Conservation (phyloP, 495 filamentous ascomycete genomes). For the Aspergillus nidulans region DNA sequence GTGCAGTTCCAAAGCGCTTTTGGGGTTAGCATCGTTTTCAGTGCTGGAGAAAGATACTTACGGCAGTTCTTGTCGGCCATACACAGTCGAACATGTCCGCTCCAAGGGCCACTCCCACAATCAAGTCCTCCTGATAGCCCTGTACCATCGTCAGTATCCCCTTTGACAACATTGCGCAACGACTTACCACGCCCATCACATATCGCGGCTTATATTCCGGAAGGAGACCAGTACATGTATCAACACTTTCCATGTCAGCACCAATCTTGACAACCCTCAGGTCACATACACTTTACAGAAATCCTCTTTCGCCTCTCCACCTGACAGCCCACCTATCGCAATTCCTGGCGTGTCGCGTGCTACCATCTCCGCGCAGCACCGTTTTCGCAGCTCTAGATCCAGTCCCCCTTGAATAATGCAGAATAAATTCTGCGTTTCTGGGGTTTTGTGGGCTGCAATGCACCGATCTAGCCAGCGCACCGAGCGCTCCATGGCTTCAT, state of each 20-base stretch:
- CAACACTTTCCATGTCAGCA: constrained; percentile 53
- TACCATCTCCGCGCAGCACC: constrained; percentile 89
- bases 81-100: constrained; percentile 99
- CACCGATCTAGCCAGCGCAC: constrained; percentile 99
- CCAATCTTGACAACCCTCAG: background rate
- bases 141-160: constrained; percentile 23
- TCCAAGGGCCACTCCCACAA: constrained; percentile 86
- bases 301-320: constrained; percentile 69
- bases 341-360: constrained; percentile 89
- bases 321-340: constrained; percentile 90
- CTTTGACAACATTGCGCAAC: background rate
- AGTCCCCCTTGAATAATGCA: constrained; percentile 97
- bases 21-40: constrained; percentile 1
- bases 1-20: constrained; percentile 84
- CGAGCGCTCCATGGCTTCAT: constrained; percentile 90
- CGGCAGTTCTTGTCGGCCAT: constrained; percentile 93
- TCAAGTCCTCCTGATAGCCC: constrained; percentile 91
- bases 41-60: constrained; percentile 21
- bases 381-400: constrained; percentile 78
- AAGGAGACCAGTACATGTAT: constrained; percentile 76
- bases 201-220: constrained; percentile 91
- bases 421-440: constrained; percentile 86
- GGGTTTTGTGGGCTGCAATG: constrained; percentile 84
- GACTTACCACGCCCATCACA: constrained; percentile 87
- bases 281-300: constrained; percentile 56